Conservation (phyloP, 768 basidiomycete genomes). For the Mycena albidolilacea region DNA sequence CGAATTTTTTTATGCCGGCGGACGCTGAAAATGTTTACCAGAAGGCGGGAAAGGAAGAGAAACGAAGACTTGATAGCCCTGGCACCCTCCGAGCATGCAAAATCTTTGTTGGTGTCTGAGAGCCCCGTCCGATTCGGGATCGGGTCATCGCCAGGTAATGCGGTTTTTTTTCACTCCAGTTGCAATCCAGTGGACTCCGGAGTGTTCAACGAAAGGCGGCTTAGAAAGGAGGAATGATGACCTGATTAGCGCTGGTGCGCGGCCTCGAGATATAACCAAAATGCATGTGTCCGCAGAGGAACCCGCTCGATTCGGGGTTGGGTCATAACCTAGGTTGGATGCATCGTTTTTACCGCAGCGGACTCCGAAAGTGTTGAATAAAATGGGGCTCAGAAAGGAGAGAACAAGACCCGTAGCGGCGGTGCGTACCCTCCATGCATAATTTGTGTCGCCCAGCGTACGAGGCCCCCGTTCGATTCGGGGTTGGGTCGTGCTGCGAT, state of each 20-base stretch:
- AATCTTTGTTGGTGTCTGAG: not conserved
- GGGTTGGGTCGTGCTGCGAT: not conserved
- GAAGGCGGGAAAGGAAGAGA: not conserved
- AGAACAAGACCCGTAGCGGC: constrained; percentile 3
- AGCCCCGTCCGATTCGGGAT: not conserved
- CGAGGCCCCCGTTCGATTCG: constrained; percentile 4
- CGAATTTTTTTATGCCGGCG: too few relatives aligned
- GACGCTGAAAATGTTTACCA: too few relatives aligned
- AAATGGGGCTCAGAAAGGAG: not conserved
- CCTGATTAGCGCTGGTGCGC: constrained; percentile 11
- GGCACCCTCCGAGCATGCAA: not conserved
- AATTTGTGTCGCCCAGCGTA: too few relatives aligned
- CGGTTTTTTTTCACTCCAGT: not conserved
- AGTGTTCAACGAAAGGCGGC: not conserved
- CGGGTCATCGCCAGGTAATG: not conserved
- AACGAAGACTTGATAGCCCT: constrained; percentile 2
- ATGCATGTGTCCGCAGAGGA: not conserved
- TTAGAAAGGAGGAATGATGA: not conserved
- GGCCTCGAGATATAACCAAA: not conserved
- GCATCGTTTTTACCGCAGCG: not conserved
- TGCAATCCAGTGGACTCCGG: not conserved
- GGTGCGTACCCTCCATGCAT: not conserved
- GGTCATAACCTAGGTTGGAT: not conserved
- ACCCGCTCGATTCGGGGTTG: constrained; percentile 6
- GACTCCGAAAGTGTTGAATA: not conserved